Percentiles rank a stretch among this genome's conserved stretches.
These are phyloP conservation scores for Ophiognomonia clavigignenti-juglandacearum DNA, from an alignment of 2,329 filamentous ascomycete species.

Conservation along the genomic window DNA sequence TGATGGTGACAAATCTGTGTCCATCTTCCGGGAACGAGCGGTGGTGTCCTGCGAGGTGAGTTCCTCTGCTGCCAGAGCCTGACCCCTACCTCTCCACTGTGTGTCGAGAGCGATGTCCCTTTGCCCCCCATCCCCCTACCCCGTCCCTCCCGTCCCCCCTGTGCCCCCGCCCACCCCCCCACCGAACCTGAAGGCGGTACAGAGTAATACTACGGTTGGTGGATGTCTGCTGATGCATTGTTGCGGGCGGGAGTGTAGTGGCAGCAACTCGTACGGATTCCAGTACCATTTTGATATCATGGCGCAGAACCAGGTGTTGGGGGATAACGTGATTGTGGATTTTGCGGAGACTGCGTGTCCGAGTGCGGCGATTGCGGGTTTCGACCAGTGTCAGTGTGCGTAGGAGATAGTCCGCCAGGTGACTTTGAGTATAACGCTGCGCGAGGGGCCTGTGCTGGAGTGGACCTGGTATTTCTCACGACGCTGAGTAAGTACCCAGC, in stretches of 20 bases:
- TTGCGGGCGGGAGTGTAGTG: too few relatives aligned
- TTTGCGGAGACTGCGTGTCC: conserved; percentile 8
- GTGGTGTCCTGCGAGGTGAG: conserved; percentile 28
- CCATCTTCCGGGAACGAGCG: conserved; percentile 28
- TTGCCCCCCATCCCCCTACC: too few relatives aligned
- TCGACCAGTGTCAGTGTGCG: conserved; percentile 8
- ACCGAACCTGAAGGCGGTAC: not conserved
- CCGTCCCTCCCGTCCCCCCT: too few relatives aligned
- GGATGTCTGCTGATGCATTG: too few relatives aligned
- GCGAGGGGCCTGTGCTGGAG: too few relatives aligned
- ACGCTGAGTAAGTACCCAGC: too few relatives aligned
- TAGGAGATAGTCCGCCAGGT: too few relatives aligned
- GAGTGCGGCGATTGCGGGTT: not conserved
- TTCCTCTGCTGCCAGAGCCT: not conserved
- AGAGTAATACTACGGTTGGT: not conserved
- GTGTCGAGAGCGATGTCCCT: too few relatives aligned
- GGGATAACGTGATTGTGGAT: conserved; percentile 7
- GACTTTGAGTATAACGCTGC: too few relatives aligned
- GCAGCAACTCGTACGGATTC: conserved; percentile 3
- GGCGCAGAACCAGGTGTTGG: conserved; percentile 4
- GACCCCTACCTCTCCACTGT: not conserved
- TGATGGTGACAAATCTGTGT: conserved; percentile 32
- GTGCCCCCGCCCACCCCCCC: not conserved
- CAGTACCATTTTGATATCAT: conserved; percentile 12
- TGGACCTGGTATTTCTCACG: too few relatives aligned